Base-by-base conservation (phyloP, 257 asterid genomes). In the Oldenlandia corymbosa region DNA sequence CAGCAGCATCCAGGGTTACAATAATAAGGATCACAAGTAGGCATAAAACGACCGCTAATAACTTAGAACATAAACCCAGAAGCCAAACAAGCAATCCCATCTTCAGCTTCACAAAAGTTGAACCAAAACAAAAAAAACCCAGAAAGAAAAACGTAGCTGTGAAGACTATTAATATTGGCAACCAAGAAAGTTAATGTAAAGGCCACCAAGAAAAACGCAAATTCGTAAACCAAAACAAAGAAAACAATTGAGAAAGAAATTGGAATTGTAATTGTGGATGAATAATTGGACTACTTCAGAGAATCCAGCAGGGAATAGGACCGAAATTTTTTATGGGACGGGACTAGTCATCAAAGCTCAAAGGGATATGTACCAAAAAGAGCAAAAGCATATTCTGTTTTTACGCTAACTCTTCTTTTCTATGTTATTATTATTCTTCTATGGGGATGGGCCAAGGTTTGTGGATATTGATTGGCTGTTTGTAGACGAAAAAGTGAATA, bases 351-450 rank as follows among this genome's bases (percentile, higher is more conserved):
- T 20, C 62, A 75, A 68, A 49, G 51, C 80, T 21, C 51, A 77
- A 65, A 52, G 57, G 84, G 65, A 76, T 86, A 79, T 76, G 52
- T 73, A 72, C 64, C 21, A 64, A 57, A 73, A 50, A 74, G 85
- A 74, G 88, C 70, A 86, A 86, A n/a, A 71, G 96, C 88, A 88
- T 88, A 88, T 88, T 82, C 95, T 70, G 67, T 71, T 65, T 34
- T 27, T 17, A 51, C 49, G 4, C 9, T 34, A 34, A 34, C 39
- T 34, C 26, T 30, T 34, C 62, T 47, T 42, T 37, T 55, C 41
- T 2, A 36, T 67, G 18, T 62, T 9, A 36, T n/a, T 69, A 50
- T 64, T 23, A 41, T 27, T 60, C 9, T 14, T 52, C 8, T 17
- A 27, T 61, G 34, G 46, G 26, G 32, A 52, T 36, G 62, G 68